Evolutionary conservation across 495 filamentous ascomycete species (phyloP).

Genomic region (Neurospora pannonica): DNA sequence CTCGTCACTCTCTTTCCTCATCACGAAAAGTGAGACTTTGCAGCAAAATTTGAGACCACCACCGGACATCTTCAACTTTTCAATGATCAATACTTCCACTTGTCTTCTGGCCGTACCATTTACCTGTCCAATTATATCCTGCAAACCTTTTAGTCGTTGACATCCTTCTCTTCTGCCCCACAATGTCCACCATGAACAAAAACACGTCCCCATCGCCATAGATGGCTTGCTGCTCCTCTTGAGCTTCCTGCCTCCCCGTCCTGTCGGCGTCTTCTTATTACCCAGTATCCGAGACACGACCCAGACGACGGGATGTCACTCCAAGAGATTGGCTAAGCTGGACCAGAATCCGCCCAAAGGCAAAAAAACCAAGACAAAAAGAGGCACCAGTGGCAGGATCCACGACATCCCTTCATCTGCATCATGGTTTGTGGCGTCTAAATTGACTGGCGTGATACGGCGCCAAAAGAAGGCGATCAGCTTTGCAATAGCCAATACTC

Average conservation of each 20-base stretch:
- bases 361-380: not conserved
- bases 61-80: not conserved
- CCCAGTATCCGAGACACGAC: not conserved
- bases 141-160: not conserved
- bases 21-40: not conserved
- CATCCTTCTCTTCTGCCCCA: not conserved
- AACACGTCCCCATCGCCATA: not conserved
- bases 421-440: not conserved
- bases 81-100: too few species aligned
- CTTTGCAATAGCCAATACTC: not conserved
- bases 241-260: not conserved
- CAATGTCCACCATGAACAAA: not conserved
- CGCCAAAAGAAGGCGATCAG: not conserved
- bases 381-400: not conserved
- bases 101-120: not conserved
- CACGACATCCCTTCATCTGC: not conserved
- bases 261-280: not conserved
- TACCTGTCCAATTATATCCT: not conserved
- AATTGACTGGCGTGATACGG: not conserved
- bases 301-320: not conserved
- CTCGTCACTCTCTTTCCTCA: not conserved
- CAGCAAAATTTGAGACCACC: not conserved
- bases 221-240: not conserved
- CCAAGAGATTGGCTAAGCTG: not conserved
- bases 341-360: not conserved